Evolutionary conservation across 352 stramenopile genomes (phyloP).

Genomic region (Elongisporangium prolatum): DNA sequence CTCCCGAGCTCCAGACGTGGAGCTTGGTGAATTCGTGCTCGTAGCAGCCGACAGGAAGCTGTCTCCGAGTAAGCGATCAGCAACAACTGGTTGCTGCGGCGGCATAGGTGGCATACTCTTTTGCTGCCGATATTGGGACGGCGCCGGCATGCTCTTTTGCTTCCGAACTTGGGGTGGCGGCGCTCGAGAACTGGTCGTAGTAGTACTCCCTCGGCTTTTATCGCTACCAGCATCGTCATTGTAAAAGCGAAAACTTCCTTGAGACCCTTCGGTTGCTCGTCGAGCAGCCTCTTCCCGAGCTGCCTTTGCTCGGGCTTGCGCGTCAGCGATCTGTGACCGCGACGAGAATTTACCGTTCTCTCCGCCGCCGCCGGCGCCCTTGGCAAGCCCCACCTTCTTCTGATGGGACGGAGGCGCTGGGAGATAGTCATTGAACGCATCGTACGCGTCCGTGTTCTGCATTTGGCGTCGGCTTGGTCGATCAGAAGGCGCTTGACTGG

Average conservation of each 20-base stretch:
- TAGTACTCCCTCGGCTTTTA: slow-evolving; percentile 6
- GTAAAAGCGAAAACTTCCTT: slow-evolving; percentile 20
- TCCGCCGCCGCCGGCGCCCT: slow-evolving; percentile 19
- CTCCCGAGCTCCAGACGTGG: not conserved
- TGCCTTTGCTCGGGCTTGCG: slow-evolving; percentile 12
- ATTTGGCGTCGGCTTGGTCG: not conserved
- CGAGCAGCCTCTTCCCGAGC: slow-evolving; percentile 5
- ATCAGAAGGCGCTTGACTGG: not conserved
- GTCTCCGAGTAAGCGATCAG: slow-evolving; percentile 14
- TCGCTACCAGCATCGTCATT: slow-evolving; percentile 6
- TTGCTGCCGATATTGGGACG: not conserved
- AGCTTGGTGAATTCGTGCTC: slow-evolving; percentile 1
- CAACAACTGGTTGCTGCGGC: slow-evolving; percentile 16
- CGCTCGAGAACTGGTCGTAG: not conserved
- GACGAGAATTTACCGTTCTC: slow-evolving; percentile 40
- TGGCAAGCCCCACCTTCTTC: slow-evolving; percentile 32
- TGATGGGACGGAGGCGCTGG: slow-evolving; percentile 38
- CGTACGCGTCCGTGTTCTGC: slow-evolving; percentile 34
- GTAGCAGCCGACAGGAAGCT: slow-evolving; percentile 18
- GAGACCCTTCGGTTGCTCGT: slow-evolving; percentile 4
- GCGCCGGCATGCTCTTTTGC: not conserved
- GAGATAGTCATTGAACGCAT: slow-evolving; percentile 76
- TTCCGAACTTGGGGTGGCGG: not conserved
- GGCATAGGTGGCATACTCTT: not conserved
- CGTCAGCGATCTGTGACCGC: slow-evolving; percentile 15